A percentile compares a stretch with the other conserved stretches of the same genome.
Evolutionary conservation across 108 stramenopile species (phyloP).

Genomic region (Cyclotella sp.): DNA sequence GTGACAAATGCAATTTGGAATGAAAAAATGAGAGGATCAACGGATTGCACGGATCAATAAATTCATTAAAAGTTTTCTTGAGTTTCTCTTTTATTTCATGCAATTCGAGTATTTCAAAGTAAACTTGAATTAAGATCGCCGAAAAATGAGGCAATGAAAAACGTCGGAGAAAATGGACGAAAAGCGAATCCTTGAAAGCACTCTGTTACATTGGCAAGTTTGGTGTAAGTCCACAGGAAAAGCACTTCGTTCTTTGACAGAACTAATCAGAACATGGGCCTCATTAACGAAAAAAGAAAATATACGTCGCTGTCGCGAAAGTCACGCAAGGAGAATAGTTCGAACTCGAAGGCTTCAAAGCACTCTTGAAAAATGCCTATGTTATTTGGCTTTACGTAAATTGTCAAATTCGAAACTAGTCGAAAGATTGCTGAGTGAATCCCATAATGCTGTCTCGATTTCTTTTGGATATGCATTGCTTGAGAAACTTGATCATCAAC

Average conservation of each 20-base stretch:
- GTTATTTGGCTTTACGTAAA: neutral
- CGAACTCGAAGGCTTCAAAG: slow-evolving; percentile 5
- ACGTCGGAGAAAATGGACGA: neutral
- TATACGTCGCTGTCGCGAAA: neutral
- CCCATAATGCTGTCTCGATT: neutral
- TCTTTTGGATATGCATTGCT: slow-evolving; percentile 7
- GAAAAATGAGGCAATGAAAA: neutral
- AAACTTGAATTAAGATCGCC: neutral
- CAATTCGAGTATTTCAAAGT: no score
- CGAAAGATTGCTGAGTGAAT: neutral
- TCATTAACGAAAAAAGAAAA: neutral
- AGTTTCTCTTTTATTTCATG: neutral
- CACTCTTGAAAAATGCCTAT: neutral
- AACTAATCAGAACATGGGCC: slow-evolving; percentile 2
- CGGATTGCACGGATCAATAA: neutral
- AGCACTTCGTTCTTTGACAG: neutral
- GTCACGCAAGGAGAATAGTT: neutral
- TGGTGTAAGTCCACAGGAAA: slow-evolving; percentile 1
- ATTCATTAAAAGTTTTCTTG: neutral
- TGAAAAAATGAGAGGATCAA: neutral
- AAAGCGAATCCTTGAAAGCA: neutral
- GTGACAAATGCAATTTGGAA: neutral
- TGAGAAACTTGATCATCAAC: neutral
- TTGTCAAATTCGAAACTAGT: slow-evolving; percentile 1
- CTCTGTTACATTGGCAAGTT: slow-evolving; percentile 4